Percentiles rank a stretch among this genome's conserved stretches.
Evolutionary conservation across 208 protist genomes (phyloP).

Genomic region (Tritrichomonas foetus): DNA sequence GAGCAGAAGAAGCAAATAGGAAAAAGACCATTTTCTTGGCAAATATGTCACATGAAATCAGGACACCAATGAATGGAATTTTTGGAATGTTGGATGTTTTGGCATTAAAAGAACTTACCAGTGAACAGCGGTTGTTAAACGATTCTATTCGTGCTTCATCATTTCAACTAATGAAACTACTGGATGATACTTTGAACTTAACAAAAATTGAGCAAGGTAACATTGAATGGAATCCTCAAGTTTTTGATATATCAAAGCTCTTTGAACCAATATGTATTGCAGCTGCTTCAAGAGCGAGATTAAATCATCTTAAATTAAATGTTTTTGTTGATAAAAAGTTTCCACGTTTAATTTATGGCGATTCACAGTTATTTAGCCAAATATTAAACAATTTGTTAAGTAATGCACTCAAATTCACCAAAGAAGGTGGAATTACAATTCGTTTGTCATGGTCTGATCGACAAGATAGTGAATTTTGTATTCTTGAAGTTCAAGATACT

Average conservation of each 20-base stretch:
- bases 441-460: not conserved
- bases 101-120: not conserved
- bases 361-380: slow-evolving; percentile 45
- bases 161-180: not conserved
- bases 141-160: slow-evolving; percentile 2
- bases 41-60: too few relatives aligned
- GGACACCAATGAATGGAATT: slow-evolving; percentile 45
- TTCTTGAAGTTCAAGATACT: not conserved
- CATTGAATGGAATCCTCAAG: not conserved
- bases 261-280: not conserved
- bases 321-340: not conserved
- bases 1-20: slow-evolving; percentile 12
- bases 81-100: slow-evolving; percentile 32
- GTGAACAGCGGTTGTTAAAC: not conserved
- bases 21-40: slow-evolving; percentile 33
- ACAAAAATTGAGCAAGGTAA: slow-evolving; percentile 37
- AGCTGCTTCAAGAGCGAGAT: not conserved
- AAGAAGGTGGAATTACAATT: slow-evolving; percentile 31
- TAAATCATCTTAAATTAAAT: not conserved
- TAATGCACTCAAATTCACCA: slow-evolving; percentile 61
- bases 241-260: not conserved
- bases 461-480: not conserved
- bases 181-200: slow-evolving; percentile 35
- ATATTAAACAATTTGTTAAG: slow-evolving; percentile 54
- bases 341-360: not conserved